A percentile compares a stretch with the other conserved stretches of the same genome.
Evolutionary conservation across 306 rosid species (phyloP).

Genomic region (Cajanus cajan): DNA sequence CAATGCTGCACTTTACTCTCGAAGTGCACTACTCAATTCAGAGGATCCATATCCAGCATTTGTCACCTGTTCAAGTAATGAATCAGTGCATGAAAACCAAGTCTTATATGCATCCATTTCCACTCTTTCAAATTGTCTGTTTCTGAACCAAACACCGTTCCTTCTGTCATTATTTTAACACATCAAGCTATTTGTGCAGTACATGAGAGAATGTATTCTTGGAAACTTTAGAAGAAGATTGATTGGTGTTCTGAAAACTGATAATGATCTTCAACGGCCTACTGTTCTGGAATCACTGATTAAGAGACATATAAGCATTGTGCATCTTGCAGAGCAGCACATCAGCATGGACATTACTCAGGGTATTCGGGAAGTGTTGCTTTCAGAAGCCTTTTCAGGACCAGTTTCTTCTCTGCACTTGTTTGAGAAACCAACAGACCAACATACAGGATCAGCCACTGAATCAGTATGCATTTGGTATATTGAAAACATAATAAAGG

Average conservation of each 20-base stretch:
- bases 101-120: neutral
- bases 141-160: neutral
- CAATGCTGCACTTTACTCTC: neutral
- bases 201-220: slow-evolving; percentile 99
- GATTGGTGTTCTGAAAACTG: slow-evolving; percentile 90
- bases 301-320: slow-evolving; percentile 78
- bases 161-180: slow-evolving; percentile 27
- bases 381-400: slow-evolving; percentile 87
- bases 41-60: neutral
- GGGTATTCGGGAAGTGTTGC: slow-evolving; percentile 93
- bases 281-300: slow-evolving; percentile 83
- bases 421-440: slow-evolving; percentile 85
- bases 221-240: slow-evolving; percentile 97
- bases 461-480: slow-evolving; percentile 95
- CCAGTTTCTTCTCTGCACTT: slow-evolving; percentile 93
- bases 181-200: slow-evolving; percentile 59
- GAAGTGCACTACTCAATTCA: neutral
- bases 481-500: slow-evolving; percentile 91
- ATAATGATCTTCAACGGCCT: slow-evolving; percentile 96
- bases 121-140: slow-evolving; percentile 2
- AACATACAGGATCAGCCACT: slow-evolving; percentile 85
- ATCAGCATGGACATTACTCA: slow-evolving; percentile 96
- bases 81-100: neutral
- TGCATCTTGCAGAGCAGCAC: slow-evolving; percentile 98
- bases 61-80: slow-evolving; percentile 19